phyloP scores from a whole-genome alignment of 108 stramenopile genomes.

The Nannochloropsis salina region DNA sequence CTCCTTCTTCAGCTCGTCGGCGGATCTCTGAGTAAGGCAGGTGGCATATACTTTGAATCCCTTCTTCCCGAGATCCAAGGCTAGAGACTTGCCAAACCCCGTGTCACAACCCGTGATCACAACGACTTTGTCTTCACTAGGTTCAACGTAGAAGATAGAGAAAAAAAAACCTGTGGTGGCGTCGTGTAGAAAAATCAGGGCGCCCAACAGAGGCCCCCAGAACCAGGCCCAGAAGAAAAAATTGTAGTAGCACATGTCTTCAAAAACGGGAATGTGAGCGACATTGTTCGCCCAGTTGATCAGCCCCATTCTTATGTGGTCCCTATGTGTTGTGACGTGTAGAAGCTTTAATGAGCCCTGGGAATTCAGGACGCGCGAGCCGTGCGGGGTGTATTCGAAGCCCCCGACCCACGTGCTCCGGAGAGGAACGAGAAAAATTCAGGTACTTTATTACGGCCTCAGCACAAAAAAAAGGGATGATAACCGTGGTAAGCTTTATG shows the following conservation, averaged over 20 bases:
- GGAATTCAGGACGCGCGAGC: too few relatives aligned
- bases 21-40: background rate
- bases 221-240: conserved; percentile 20
- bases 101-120: conserved; percentile 24
- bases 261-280: background rate
- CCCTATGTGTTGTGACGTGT: too few relatives aligned
- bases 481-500: too few relatives aligned
- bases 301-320: background rate
- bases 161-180: background rate
- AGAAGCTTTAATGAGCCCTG: too few relatives aligned
- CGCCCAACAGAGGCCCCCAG: conserved; percentile 10
- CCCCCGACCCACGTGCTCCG: too few relatives aligned
- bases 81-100: conserved; percentile 18
- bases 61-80: background rate
- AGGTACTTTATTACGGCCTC: too few relatives aligned
- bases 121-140: background rate
- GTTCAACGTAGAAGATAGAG: background rate
- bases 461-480: too few relatives aligned
- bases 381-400: too few relatives aligned
- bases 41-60: conserved; percentile 5
- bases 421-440: too few relatives aligned
- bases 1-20: background rate
- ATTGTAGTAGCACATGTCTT: conserved; percentile 6
- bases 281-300: background rate
- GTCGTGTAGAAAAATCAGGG: background rate